Percentiles rank a stretch among this genome's conserved stretches.
phyloP scores from a whole-genome alignment of 2,329 filamentous ascomycete species.

The Tothia fuscella region DNA sequence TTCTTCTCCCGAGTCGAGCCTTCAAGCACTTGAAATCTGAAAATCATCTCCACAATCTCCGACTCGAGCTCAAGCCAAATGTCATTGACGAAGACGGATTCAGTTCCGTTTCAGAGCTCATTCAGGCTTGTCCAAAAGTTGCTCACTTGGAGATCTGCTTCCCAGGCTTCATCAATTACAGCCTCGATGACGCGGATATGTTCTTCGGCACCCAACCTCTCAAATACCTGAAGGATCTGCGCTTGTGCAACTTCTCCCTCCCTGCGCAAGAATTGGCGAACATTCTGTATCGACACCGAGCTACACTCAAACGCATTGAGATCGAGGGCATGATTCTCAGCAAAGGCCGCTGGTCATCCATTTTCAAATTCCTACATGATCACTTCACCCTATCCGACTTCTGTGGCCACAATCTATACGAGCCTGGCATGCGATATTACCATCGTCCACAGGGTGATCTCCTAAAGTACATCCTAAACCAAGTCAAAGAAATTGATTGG shows the following conservation, averaged over 20 bases:
- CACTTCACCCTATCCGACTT: neutral
- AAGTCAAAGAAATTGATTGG: too few relatives aligned
- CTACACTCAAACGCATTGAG: neutral
- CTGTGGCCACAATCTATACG: neutral
- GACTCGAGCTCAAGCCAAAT: neutral
- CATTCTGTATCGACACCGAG: neutral
- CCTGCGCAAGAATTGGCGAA: neutral
- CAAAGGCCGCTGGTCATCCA: neutral
- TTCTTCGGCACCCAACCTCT: neutral
- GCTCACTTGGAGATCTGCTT: neutral
- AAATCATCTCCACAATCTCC: neutral
- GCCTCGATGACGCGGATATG: neutral
- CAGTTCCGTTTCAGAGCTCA: neutral
- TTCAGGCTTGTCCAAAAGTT: neutral
- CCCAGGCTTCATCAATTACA: neutral
- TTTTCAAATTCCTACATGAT: constrained; percentile 1
- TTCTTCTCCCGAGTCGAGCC: neutral
- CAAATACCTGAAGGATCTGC: neutral
- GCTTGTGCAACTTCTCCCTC: neutral
- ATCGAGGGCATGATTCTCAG: neutral
- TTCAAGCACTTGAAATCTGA: neutral
- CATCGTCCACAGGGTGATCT: too few relatives aligned
- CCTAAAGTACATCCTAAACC: too few relatives aligned
- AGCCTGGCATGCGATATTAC: neutral
- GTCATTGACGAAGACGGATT: neutral